These are phyloP conservation scores for Chloris gayana DNA, from an alignment of 176 grass and related monocot species.

Conservation along the genomic window DNA sequence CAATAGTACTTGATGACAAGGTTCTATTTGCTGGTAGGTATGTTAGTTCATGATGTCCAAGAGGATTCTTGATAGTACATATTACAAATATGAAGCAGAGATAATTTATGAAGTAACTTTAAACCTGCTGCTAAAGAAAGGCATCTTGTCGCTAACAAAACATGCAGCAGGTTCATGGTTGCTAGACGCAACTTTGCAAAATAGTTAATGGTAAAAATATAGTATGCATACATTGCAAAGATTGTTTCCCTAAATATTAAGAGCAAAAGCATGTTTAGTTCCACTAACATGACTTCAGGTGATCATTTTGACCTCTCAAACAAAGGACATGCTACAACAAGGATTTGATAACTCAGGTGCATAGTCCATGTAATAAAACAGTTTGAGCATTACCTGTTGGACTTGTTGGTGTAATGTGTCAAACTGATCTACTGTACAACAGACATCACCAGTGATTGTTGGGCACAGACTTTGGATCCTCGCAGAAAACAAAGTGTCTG, in stretches of 20 bases:
- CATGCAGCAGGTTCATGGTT: slow-evolving; percentile 26
- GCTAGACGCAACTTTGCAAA: slow-evolving; percentile 7
- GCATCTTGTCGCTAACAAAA: slow-evolving; percentile 7
- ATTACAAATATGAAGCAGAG: not conserved
- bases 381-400: slow-evolving; percentile 69
- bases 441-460: slow-evolving; percentile 84
- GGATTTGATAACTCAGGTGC: slow-evolving; percentile 35
- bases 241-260: slow-evolving; percentile 4
- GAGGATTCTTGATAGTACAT: not conserved
- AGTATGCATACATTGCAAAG: slow-evolving; percentile 7
- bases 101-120: slow-evolving; percentile 1
- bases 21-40: slow-evolving; percentile 33
- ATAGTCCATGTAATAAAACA: slow-evolving; percentile 2
- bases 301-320: slow-evolving; percentile 29
- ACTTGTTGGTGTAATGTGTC: slow-evolving; percentile 80
- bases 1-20: slow-evolving; percentile 11
- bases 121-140: slow-evolving; percentile 20
- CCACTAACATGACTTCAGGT: not conserved
- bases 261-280: not conserved
- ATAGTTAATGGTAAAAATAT: slow-evolving; percentile 17
- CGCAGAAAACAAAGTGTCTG: slow-evolving; percentile 79
- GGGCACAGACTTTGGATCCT: slow-evolving; percentile 98
- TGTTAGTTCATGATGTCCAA: slow-evolving; percentile 2
- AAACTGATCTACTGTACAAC: slow-evolving; percentile 88
- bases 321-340: not conserved